Percentiles rank a stretch among this genome's conserved stretches.
These are phyloP conservation scores for Umbelopsis isabellina DNA, from an alignment of 192 early-diverging fungal species.

Conservation along the genomic window DNA sequence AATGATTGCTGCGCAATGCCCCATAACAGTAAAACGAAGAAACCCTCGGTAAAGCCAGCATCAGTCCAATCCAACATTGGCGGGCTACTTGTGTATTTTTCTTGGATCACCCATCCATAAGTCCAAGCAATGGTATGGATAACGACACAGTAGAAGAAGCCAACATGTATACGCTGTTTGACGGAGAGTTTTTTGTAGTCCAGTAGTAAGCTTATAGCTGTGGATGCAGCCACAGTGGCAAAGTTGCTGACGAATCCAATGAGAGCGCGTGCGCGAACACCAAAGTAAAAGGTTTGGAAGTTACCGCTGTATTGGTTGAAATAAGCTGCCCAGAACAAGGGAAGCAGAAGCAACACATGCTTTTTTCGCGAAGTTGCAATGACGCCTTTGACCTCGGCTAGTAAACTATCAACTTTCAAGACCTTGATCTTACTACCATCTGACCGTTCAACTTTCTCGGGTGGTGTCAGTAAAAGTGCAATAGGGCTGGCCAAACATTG, in stretches of 20 bases:
- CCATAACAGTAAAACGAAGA: conserved; percentile 18
- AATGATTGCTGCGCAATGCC: conserved; percentile 12
- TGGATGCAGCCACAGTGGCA: conserved; percentile 9
- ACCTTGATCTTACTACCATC: conserved; percentile 25
- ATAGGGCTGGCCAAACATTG: conserved; percentile 15
- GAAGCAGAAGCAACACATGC: conserved; percentile 4
- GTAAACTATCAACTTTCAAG: neutral
- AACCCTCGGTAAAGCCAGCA: conserved; percentile 14
- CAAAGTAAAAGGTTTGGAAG: conserved; percentile 23
- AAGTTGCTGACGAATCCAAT: conserved; percentile 23
- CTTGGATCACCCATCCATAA: conserved; percentile 25
- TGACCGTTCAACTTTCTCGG: conserved; percentile 20
- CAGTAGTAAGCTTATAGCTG: conserved; percentile 5
- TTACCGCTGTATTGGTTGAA: conserved; percentile 24
- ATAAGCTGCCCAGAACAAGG: conserved; percentile 23
- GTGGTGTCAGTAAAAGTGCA: conserved; percentile 15
- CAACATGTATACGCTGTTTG: conserved; percentile 7
- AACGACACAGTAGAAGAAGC: conserved; percentile 2
- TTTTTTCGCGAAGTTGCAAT: neutral
- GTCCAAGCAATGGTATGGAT: conserved; percentile 13
- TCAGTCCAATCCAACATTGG: conserved; percentile 15
- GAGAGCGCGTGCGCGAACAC: conserved; percentile 19
- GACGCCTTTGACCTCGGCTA: conserved; percentile 4
- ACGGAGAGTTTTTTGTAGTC: conserved; percentile 12
- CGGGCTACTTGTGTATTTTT: conserved; percentile 19